Evolutionary conservation across 129 eudicot species (phyloP), one percentile per base, ranked within the genome.

Genomic region (Arctium minus): DNA sequence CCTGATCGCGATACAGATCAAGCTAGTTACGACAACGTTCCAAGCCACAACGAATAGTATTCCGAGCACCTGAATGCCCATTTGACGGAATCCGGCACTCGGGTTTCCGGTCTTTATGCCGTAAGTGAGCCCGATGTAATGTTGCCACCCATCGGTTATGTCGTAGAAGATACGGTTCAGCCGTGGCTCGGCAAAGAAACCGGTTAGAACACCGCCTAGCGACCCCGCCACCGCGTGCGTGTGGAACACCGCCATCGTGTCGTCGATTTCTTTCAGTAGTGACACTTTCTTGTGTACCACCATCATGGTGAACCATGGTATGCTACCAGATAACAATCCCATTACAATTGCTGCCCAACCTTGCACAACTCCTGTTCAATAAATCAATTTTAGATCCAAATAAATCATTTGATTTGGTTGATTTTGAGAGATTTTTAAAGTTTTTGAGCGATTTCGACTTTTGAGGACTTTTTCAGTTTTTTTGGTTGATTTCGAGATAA

Each of bases 291-390:
- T 91, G 88, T 93, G 97, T 38, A 92, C 88, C 75, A 92, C 83
- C 97, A 91, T 92, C 97, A 92, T 92, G 29, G 92, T 90, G 92
- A 46, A 93, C 97, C 97, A 93, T 69, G 97, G 97, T 46, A 93
- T 85, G 87, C 90, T 83, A 64, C 97, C 97, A 1, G 95, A 89
- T 67, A 93, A 44, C 32, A 91, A 1, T 60, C 97, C 97, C 93
- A 93, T 93, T 36, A 86, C 73, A 5, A 93, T 87, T 42, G 95
- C 97, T 9, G 95, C 95, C 97, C 95, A 93, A 6, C 97, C 89
- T 86, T 93, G 95, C 69, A 93, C 95, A 62, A 93, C 93, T 39
- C 97, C 95, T 91, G 74, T 17, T 75, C 32, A 81, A 72, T 36
- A 6, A 1, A 32, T 60, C 18, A 35, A 32, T 0, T 8, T 64